Base-by-base conservation (phyloP, 2,329 filamentous ascomycete genomes). In the Thelonectria blattea region DNA sequence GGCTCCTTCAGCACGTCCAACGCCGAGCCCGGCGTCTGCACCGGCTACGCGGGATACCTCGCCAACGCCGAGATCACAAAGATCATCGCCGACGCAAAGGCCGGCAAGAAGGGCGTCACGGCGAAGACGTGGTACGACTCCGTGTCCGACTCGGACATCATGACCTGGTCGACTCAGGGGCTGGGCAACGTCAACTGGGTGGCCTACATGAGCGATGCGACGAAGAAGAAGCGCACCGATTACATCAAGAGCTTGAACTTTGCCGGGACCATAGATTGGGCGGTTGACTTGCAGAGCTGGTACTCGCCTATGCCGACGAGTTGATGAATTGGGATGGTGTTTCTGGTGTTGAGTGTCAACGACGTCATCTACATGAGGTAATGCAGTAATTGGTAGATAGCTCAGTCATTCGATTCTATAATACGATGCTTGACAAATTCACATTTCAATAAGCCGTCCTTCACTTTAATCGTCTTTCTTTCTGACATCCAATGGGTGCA, bases 181-280 rank as follows among this genome's bases (percentile, higher is more conserved):
- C 56, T 61, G 52, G 68, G 68, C 0, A 65, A 68, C 52, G 66
- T 65, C 3, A 65, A 73, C 53, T 73, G 72, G 72, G 67, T 74
- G 17, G 72, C 71, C 1, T 73, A 68, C 20, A 73, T 75, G 72
- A 61, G 58, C 8, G 65, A 67, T 3, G 56, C 47, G 3, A 74
- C 68, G 0, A 73, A 74, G 61, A 17, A 52, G 18, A 65, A 43
- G 18, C 65, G 72, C 1, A 63, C 55, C 0, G 58, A 60, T 3
- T 64, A 64, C 55, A 64, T 58, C 2, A 65, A 69, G n/a, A 18
- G 61, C 0, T 48, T 71, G n/a, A 71, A 72, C 41, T 73, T 75
- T 58, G 70, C 59, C 9, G 73, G 73, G 39, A 70, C 65, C 3
- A 62, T 69, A 6, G 72, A 75, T 46, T 75, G 72, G 73, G 73